Evolutionary conservation across 2,329 filamentous ascomycete species (phyloP), one percentile per base, ranked within the genome.

Genomic region (Penicillium sp.): DNA sequence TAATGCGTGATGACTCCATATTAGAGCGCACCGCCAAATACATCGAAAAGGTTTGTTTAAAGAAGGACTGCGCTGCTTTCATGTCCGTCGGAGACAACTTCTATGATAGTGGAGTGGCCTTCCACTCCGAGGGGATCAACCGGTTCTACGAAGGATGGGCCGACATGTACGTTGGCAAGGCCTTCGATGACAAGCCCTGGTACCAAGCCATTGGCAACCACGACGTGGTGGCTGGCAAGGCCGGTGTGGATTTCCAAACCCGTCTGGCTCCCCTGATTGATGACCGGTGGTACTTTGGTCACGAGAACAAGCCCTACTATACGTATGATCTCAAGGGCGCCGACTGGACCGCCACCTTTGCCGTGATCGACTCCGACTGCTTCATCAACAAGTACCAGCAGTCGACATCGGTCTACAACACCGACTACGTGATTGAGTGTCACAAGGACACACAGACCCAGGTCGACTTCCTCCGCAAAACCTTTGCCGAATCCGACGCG

Each of bases 21-120:
- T 8, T 25, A 61, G 58, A 39, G 12, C 45, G 51, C 24, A 61
- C 58, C 5, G 50, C 58, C 13, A 27, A 39, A 28, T 61, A 61
- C 39, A 57, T 61, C 35, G 55, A 50, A 6, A 45, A 58, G n/a
- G 44, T 61, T 35, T 61, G 57, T 34, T 45, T 47, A 5, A 43
- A 46, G 29, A 61, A 61, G 49, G 50, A 61, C 37, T 61, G 58
- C 46, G 49, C 46, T 1, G 58, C 58, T 9, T 56, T 61, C 32
- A 36, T 59, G 3, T 60, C 58, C 1, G 57, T 60, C 24, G 58
- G 58, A 18, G 58, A 61, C 45, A 61, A 59, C 34, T 61, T 61
- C 47, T 61, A 61, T 39, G 56, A 59, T 25, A 60, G 58, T 27
- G 58, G 56, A 11, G 48, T 61, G 25, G 57, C 57, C 47, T 61